Base-by-base conservation (phyloP, 129 eudicot species). In the Lactuca saligna region DNA sequence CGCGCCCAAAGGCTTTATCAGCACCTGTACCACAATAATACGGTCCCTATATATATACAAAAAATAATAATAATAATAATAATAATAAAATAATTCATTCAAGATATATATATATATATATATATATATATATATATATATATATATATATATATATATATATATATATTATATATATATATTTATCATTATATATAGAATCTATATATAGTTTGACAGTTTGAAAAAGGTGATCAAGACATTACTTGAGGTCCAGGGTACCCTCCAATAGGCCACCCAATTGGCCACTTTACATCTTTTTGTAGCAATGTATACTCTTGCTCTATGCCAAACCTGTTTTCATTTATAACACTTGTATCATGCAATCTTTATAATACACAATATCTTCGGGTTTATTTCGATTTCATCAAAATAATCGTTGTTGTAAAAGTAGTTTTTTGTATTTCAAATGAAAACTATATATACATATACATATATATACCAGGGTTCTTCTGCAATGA, bases 191-290 rank as follows among this genome's bases (percentile, higher is more conserved):
- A 33, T 46, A 12, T 10, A 50, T 20, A 3, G 0, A 41, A 53
- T 8, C 51, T 20, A 8, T 17, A 13, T 41, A 33, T 11, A 13
- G 31, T 41, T 53, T 42, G 2, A 54, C 8, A 2, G 13, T 1
- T 13, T 32, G 33, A 17, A 3, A 69, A 38, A 11, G 0, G 29
- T 16, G 29, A 32, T 12, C 1, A 17, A 25, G 16, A 5, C 14
- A 12, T 41, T 62, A 88, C 91, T 78, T 88, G 90, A 48, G 93
- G 86, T 37, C 80, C 85, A 16, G 93, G 93, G 72, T 78, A 89
- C 16, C 96, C 93, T 58, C 96, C 96, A n/a, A 78, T 50, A 6
- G 96, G 93, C 96, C 96, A 89, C 17, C 96, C 93, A 6, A 89
- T 55, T n/a, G 96, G 93, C 96, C 96, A 89, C 0, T 82, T 82